Conservation (phyloP, 192 early-diverging fungal genomes). For the Podila epigama region DNA sequence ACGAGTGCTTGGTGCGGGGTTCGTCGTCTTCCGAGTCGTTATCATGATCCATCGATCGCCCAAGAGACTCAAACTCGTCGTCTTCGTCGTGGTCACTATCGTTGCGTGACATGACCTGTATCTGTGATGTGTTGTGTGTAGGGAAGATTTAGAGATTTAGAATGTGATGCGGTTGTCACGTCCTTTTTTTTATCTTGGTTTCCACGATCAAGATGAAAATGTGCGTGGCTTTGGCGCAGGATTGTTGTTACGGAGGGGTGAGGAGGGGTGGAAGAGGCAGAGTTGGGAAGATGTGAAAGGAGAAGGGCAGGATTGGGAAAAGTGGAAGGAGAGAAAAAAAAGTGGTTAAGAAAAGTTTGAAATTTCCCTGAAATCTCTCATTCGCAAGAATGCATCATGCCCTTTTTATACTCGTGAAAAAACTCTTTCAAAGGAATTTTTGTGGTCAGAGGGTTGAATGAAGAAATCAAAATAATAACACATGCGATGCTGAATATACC, state of each 20-base stretch:
- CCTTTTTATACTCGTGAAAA: not conserved
- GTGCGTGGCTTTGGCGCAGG: not conserved
- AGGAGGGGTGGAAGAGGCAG: not conserved
- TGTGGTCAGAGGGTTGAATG: no score
- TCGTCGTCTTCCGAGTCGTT: constrained; percentile 43
- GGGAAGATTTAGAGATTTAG: not conserved
- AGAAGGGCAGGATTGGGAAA: not conserved
- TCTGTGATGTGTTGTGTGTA: not conserved
- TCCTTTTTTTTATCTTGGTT: no score
- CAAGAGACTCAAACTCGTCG: constrained; percentile 43
- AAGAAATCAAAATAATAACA: no score
- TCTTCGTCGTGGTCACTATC: constrained; percentile 52
- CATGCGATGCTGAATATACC: no score
- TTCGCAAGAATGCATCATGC: constrained; percentile 7
- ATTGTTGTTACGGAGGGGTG: no score
- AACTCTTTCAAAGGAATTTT: no score
- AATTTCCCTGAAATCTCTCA: constrained; percentile 7
- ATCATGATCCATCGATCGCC: constrained; percentile 21
- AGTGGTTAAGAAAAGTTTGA: constrained; percentile 23
- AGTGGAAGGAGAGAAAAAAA: not conserved
- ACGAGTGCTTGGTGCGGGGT: constrained; percentile 7
- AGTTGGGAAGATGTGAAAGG: constrained; percentile 2
- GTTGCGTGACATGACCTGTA: constrained; percentile 21
- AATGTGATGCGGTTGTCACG: no score
- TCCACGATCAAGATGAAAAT: no score